Evolutionary conservation across 352 stramenopile species (phyloP).

Genomic region (Peronospora tabacina): DNA sequence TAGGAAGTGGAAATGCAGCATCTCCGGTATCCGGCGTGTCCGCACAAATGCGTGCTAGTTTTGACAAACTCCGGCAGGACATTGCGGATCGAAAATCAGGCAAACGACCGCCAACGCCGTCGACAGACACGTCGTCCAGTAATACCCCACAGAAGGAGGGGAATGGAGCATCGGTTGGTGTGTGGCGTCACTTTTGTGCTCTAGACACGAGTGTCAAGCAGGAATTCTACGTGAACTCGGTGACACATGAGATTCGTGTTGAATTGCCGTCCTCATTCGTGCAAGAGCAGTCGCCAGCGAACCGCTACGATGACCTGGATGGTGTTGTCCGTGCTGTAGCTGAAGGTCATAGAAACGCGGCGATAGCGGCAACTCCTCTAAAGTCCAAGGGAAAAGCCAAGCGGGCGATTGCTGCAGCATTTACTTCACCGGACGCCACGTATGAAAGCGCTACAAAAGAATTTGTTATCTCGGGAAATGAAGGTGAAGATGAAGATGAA

Average conservation of each 20-base stretch:
- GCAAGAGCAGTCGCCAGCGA: conserved; percentile 47
- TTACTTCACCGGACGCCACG: conserved; percentile 38
- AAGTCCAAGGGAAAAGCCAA: conserved; percentile 25
- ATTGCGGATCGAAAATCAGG: conserved; percentile 51
- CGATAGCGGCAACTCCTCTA: conserved; percentile 15
- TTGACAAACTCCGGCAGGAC: conserved; percentile 63
- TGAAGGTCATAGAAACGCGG: conserved; percentile 3
- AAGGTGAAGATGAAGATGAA: conserved; percentile 9
- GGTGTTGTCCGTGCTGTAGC: conserved; percentile 19
- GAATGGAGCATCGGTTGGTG: conserved; percentile 24
- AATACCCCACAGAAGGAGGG: conserved; percentile 16
- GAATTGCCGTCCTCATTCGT: conserved; percentile 42
- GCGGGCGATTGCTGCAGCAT: conserved; percentile 33
- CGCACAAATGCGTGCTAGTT: conserved; percentile 62
- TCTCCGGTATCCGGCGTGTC: conserved; percentile 34
- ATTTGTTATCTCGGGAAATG: conserved; percentile 29
- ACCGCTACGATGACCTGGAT: conserved; percentile 40
- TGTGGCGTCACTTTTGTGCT: conserved; percentile 67
- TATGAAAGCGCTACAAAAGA: conserved; percentile 32
- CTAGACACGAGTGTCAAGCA: conserved; percentile 43
- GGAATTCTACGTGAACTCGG: conserved; percentile 75
- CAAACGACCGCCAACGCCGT: conserved; percentile 20
- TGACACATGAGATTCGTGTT: conserved; percentile 64
- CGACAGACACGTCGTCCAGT: conserved; percentile 11
- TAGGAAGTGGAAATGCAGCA: conserved; percentile 18